phyloP scores from a whole-genome alignment of 2,329 filamentous ascomycete species.

The Geosmithia morbida region DNA sequence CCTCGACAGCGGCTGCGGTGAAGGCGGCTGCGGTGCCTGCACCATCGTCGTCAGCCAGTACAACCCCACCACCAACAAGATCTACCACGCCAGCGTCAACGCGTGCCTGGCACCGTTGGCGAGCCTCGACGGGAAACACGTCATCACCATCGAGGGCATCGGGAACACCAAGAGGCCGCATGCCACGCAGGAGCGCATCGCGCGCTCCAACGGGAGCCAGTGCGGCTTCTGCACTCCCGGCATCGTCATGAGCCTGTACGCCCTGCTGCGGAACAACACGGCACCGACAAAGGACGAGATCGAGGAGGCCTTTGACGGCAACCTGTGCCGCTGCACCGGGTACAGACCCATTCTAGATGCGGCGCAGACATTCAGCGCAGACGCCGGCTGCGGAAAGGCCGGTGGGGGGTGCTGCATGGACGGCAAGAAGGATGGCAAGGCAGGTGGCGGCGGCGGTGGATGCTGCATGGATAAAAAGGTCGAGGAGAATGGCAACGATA shows the following conservation, averaged over 20 bases:
- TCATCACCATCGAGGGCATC: slow-evolving; percentile 95
- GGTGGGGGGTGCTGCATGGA: slow-evolving; percentile 59
- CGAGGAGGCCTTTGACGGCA: slow-evolving; percentile 95
- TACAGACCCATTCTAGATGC: slow-evolving; percentile 91
- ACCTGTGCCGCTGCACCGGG: slow-evolving; percentile 88
- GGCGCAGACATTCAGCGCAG: slow-evolving; percentile 70
- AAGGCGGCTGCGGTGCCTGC: slow-evolving; percentile 92
- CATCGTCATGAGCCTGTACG: slow-evolving; percentile 96
- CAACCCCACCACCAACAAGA: slow-evolving; percentile 80
- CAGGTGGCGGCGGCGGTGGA: slow-evolving; percentile 12
- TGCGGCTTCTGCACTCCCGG: slow-evolving; percentile 93
- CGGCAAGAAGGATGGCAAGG: slow-evolving; percentile 23
- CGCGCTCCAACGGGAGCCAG: slow-evolving; percentile 82
- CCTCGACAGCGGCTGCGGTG: slow-evolving; percentile 58
- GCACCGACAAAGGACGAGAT: slow-evolving; percentile 67
- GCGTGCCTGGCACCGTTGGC: slow-evolving; percentile 87
- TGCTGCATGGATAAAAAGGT: slow-evolving; percentile 53
- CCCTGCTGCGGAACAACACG: slow-evolving; percentile 72
- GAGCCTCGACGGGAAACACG: slow-evolving; percentile 92
- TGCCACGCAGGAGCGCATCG: slow-evolving; percentile 80
- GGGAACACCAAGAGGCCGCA: slow-evolving; percentile 79
- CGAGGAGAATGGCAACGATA: slow-evolving; percentile 24
- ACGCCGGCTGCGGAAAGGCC: slow-evolving; percentile 33
- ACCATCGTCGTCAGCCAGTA: slow-evolving; percentile 90
- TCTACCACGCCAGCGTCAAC: slow-evolving; percentile 95